These are phyloP conservation scores for Phytophthora quininea DNA, from an alignment of 352 stramenopile species.

Conservation along the genomic window DNA sequence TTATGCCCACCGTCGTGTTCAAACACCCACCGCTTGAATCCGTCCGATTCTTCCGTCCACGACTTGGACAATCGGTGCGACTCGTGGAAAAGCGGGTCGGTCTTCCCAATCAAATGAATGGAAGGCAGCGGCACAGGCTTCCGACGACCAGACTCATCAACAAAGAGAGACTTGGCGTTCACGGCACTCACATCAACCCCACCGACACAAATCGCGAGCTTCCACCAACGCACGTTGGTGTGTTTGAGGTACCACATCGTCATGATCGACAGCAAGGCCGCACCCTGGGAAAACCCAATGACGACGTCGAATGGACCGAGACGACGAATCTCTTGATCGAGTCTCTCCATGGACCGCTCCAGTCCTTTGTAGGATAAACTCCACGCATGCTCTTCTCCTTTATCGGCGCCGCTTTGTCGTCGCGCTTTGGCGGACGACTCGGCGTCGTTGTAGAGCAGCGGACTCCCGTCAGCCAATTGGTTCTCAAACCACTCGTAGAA, in stretches of 20 bases:
- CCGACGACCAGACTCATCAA: constrained; percentile 28
- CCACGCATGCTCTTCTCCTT: constrained; percentile 35
- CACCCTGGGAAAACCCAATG: constrained; percentile 58
- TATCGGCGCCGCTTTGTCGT: constrained; percentile 29
- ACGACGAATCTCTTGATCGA: constrained; percentile 37
- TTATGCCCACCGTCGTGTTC: constrained; percentile 45
- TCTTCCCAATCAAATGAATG: constrained; percentile 64
- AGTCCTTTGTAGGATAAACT: constrained; percentile 40
- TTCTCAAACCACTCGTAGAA: constrained; percentile 62
- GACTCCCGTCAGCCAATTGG: constrained; percentile 29
- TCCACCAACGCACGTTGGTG: constrained; percentile 37
- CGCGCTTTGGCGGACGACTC: constrained; percentile 37
- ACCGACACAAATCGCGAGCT: constrained; percentile 44
- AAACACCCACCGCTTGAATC: constrained; percentile 32
- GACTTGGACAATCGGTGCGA: constrained; percentile 42
- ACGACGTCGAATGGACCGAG: constrained; percentile 53
- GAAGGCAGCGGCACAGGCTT: constrained; percentile 43
- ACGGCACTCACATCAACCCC: constrained; percentile 42
- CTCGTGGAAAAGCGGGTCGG: constrained; percentile 59
- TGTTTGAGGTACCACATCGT: constrained; percentile 45
- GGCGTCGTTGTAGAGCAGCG: constrained; percentile 39
- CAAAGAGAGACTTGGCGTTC: constrained; percentile 42
- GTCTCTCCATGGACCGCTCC: constrained; percentile 42
- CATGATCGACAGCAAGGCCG: constrained; percentile 44
- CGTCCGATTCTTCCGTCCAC: constrained; percentile 24